These are phyloP conservation scores for Drosera capensis DNA, from an alignment of 148 eudicot species.

Conservation along the genomic window DNA sequence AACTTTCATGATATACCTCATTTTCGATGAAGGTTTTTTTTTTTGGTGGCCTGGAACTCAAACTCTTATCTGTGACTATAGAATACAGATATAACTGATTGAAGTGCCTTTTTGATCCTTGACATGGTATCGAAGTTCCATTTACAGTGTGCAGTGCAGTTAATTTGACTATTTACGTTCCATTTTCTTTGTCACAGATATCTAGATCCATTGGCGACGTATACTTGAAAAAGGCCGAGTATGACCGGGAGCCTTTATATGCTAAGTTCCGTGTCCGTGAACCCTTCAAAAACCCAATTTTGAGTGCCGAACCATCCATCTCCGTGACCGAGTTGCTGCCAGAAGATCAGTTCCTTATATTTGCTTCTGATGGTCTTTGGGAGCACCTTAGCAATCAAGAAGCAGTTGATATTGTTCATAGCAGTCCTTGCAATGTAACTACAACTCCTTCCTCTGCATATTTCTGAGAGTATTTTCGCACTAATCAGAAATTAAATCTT, in stretches of 20 bases:
- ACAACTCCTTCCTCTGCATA: neutral
- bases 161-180: too few relatives aligned
- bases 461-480: neutral
- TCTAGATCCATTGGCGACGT: constrained; percentile 30
- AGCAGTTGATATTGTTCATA: constrained; percentile 31
- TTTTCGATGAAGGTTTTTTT: too few relatives aligned
- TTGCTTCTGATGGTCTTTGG: constrained; percentile 37
- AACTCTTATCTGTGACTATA: too few relatives aligned
- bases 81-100: too few relatives aligned
- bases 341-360: constrained; percentile 25
- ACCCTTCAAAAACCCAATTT: constrained; percentile 19
- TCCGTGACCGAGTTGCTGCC: constrained; percentile 20
- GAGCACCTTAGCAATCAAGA: constrained; percentile 33
- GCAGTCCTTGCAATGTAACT: constrained; percentile 16
- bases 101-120: too few relatives aligned
- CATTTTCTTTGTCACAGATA: constrained; percentile 18
- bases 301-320: constrained; percentile 22
- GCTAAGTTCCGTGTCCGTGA: constrained; percentile 24
- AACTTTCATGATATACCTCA: too few relatives aligned
- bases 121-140: too few relatives aligned
- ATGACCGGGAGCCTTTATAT: constrained; percentile 18
- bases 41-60: too few relatives aligned
- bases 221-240: constrained; percentile 27
- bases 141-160: too few relatives aligned
- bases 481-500: too few relatives aligned